phyloP scores from a whole-genome alignment of 2,329 filamentous ascomycete genomes.

The Setomelanomma holmii region DNA sequence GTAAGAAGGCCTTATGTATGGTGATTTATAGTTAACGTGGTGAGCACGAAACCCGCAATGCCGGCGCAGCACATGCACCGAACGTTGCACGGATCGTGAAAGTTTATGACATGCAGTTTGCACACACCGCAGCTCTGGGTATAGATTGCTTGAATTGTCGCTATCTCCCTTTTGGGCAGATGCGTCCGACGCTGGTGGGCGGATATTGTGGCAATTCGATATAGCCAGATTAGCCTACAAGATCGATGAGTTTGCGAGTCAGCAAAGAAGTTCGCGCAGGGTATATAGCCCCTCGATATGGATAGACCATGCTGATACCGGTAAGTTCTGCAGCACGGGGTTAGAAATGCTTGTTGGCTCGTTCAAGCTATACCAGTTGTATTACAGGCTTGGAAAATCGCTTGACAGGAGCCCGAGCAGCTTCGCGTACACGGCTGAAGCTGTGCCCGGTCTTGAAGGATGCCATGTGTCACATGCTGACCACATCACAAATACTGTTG shows the following conservation, averaged over 20 bases:
- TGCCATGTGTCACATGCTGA: no score
- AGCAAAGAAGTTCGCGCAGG: no score
- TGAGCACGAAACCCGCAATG: neutral
- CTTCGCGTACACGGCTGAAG: neutral
- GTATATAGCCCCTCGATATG: no score
- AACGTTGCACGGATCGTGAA: neutral
- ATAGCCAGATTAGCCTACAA: no score
- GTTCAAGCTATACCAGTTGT: neutral
- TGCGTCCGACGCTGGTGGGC: neutral
- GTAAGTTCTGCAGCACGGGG: no score
- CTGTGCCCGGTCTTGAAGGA: no score
- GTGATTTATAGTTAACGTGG: neutral
- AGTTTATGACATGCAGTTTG: neutral
- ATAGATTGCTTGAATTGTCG: neutral
- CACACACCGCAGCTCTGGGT: neutral
- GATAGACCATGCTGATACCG: no score
- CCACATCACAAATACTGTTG: no score
- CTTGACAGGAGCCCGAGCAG: neutral
- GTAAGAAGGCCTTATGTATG: neutral
- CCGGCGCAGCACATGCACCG: neutral
- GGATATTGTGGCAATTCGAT: no score
- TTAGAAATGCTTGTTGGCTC: neutral
- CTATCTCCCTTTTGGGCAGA: neutral
- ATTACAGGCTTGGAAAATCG: neutral
- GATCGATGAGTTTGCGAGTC: no score